Conservation (phyloP, 164 flowering plant species). For the Berberis thunbergii region DNA sequence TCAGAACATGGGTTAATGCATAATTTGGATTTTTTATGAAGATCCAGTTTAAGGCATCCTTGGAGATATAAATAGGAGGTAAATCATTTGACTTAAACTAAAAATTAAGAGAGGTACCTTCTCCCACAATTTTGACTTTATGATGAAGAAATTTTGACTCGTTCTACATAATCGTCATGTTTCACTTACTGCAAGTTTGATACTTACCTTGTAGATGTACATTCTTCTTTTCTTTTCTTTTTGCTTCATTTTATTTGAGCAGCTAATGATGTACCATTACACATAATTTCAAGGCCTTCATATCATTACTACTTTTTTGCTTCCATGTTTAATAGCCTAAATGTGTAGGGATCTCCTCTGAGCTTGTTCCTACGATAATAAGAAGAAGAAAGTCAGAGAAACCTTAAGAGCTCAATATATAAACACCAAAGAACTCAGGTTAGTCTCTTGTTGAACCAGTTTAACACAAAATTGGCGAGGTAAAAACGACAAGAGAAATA, state of each 20-base stretch:
- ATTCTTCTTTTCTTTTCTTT: neutral
- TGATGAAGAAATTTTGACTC: neutral
- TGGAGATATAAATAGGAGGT: no score
- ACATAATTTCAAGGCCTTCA: neutral
- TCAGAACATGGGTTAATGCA: no score
- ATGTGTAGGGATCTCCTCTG: constrained; percentile 22
- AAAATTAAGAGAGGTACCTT: neutral
- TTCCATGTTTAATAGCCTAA: neutral
- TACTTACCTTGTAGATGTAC: neutral
- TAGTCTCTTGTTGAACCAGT: neutral
- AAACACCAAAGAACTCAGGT: constrained; percentile 75
- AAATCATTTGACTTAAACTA: no score
- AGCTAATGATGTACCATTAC: neutral
- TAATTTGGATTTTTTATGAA: no score
- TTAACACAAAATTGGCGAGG: neutral
- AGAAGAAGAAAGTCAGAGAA: constrained; percentile 83
- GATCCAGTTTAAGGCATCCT: no score
- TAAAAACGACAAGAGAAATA: neutral
- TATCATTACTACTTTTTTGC: neutral
- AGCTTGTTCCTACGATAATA: constrained; percentile 22
- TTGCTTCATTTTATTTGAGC: neutral
- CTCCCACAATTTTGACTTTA: neutral
- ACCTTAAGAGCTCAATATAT: constrained; percentile 87
- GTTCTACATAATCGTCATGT: neutral
- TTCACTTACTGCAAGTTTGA: neutral